phyloP scores from a whole-genome alignment of 805 yeast genomes.

The Millerago galiae region DNA sequence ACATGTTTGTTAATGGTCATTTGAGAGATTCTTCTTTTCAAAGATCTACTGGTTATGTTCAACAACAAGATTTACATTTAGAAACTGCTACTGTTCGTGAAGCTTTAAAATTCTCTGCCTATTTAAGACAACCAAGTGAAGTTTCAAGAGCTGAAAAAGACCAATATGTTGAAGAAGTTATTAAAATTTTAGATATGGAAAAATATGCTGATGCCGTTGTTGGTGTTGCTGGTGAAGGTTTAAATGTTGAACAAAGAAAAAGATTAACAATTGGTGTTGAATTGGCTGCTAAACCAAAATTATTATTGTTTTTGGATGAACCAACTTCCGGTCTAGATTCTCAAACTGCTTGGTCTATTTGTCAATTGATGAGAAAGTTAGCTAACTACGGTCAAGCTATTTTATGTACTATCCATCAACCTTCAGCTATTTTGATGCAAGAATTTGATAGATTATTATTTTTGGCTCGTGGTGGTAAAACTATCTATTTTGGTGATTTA shows the following conservation, averaged over 20 bases:
- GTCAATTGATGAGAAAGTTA: constrained; percentile 52
- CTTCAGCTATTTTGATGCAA: constrained; percentile 71
- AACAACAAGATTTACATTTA: constrained; percentile 71
- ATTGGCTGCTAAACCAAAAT: constrained; percentile 57
- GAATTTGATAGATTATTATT: constrained; percentile 74
- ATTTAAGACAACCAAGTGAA: constrained; percentile 54
- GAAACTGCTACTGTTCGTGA: constrained; percentile 65
- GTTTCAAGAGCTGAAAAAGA: constrained; percentile 52
- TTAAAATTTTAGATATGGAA: constrained; percentile 57
- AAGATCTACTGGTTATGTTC: constrained; percentile 52
- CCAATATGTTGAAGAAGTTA: constrained; percentile 59
- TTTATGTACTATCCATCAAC: constrained; percentile 77
- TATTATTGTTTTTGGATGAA: constrained; percentile 56
- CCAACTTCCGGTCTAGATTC: constrained; percentile 68
- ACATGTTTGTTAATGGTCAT: constrained; percentile 54
- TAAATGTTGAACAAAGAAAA: constrained; percentile 61
- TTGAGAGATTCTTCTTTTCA: constrained; percentile 56
- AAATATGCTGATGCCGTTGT: constrained; percentile 66
- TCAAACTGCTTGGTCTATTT: constrained; percentile 63
- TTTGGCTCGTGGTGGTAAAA: constrained; percentile 63
- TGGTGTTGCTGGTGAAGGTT: constrained; percentile 69
- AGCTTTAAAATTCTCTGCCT: constrained; percentile 63
- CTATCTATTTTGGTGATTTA: constrained; percentile 70
- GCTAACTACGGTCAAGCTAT: constrained; percentile 60
- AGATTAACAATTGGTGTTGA: constrained; percentile 63